Base-by-base conservation (phyloP, 768 basidiomycete species). In the Pleurotus salmoneostramineus region DNA sequence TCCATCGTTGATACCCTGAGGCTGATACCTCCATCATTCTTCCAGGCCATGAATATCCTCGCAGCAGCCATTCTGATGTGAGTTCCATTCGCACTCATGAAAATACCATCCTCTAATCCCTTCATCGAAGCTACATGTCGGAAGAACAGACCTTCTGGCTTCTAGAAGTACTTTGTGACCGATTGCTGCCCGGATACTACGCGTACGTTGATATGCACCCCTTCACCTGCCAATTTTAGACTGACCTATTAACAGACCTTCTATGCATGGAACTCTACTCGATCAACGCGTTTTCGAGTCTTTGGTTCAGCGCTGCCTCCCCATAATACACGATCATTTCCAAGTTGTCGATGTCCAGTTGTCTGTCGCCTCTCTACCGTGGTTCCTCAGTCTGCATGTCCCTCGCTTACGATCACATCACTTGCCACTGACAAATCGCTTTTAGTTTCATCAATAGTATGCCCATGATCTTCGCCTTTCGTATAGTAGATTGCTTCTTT, bases 101-200 rank as follows among this genome's bases (percentile, higher is more conserved):
- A 12, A 52, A 6, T 47, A 46, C 6, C 35, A 57, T 40, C 27
- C 14, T 2, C 6, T 48, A 11, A 40, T 43, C 34, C 66, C 52
- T 10, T 5, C 14, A 2, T 32, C 15, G 7, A 63, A 98, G 95
- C 61, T 99, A 98, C 70, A 94, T 97, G 93, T 96, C 94, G 2
- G 97, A 99, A 72, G 97, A 98, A 64, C 96, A 98, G 70, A 88
- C 95, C 8, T 99, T 99, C 70, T 98, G 95, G 95, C 77, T 98
- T 5, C 79, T 99, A 5, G 92, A 95, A 66, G 93, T 98, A 1
- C 79, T 99, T 5, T 98, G 97, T 64, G 93, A 95, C 65, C 85
- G 96, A 11, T 83, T 98, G 31, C 76, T 99, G 31, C 97, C 97
- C 3, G 96, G 96, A n/a, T 98, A 98, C 71, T 98, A 97, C 69